These are phyloP conservation scores for Macrophomina tecta DNA, from an alignment of 2,329 filamentous ascomycete genomes.

Conservation along the genomic window DNA sequence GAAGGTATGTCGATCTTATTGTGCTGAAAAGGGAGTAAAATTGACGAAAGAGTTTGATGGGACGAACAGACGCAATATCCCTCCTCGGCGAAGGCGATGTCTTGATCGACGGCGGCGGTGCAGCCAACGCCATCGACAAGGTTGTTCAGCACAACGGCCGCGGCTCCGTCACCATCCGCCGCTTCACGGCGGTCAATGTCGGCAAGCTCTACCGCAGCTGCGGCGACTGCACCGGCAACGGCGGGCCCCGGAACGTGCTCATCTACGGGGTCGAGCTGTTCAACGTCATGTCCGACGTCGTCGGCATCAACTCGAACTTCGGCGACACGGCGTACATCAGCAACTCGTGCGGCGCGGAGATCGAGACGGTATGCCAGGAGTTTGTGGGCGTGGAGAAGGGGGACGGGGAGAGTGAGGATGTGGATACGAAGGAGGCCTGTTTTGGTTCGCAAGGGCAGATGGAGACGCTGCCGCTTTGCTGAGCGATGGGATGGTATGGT, in stretches of 20 bases:
- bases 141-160: conserved; percentile 42
- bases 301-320: conserved; percentile 45
- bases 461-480: background rate
- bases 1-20: conserved; percentile 37
- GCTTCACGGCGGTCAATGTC: conserved; percentile 37
- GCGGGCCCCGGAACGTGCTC: conserved; percentile 38
- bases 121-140: conserved; percentile 38
- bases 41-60: no score
- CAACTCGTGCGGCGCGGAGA: conserved; percentile 44
- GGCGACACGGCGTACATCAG: conserved; percentile 53
- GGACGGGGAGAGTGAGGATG: conserved; percentile 32
- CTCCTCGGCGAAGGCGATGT: conserved; percentile 33
- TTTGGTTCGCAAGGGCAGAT: background rate
- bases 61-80: conserved; percentile 38
- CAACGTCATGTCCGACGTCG: conserved; percentile 26
- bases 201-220: conserved; percentile 37
- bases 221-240: conserved; percentile 42
- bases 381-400: conserved; percentile 37
- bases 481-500: background rate
- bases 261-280: background rate
- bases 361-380: conserved; percentile 35
- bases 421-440: background rate
- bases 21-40: background rate
- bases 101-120: conserved; percentile 39
- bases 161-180: conserved; percentile 39